phyloP scores from a whole-genome alignment of 2,329 filamentous ascomycete species.

The Nannizziopsis arthrosporioides region DNA sequence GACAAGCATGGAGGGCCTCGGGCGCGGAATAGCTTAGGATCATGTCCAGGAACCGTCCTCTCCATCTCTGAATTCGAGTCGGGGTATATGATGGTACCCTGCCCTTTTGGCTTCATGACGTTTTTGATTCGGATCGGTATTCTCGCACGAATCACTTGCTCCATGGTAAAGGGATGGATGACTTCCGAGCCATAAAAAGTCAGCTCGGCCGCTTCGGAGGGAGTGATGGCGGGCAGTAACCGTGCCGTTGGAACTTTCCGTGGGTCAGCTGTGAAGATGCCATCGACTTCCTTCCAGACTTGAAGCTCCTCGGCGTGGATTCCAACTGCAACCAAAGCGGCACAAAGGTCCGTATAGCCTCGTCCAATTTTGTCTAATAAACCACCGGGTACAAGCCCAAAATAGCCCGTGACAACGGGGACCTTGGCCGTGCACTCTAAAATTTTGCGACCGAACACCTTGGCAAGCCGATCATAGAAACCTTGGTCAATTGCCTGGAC shows the following conservation, averaged over 20 bases:
- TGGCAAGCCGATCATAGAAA: slow-evolving; percentile 58
- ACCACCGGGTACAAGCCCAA: slow-evolving; percentile 82
- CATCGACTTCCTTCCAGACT: slow-evolving; percentile 98
- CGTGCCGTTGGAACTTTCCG: slow-evolving; percentile 86
- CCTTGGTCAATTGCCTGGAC: slow-evolving; percentile 48
- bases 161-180: slow-evolving; percentile 98
- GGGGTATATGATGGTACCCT: slow-evolving; percentile 59
- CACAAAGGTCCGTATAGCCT: slow-evolving; percentile 93
- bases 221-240: slow-evolving; percentile 78
- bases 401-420: slow-evolving; percentile 83
- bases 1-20: slow-evolving; percentile 37
- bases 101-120: slow-evolving; percentile 53
- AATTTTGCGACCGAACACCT: slow-evolving; percentile 52
- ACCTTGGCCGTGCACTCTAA: slow-evolving; percentile 54
- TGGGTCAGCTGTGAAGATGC: slow-evolving; percentile 79
- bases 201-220: slow-evolving; percentile 86
- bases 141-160: slow-evolving; percentile 60
- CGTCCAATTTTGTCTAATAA: slow-evolving; percentile 84
- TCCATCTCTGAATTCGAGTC: slow-evolving; percentile 49
- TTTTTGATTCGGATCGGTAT: slow-evolving; percentile 61
- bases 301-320: slow-evolving; percentile 80
- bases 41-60: slow-evolving; percentile 42
- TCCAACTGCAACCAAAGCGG: slow-evolving; percentile 80
- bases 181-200: slow-evolving; percentile 93
- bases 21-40: slow-evolving; percentile 43